These are phyloP conservation scores for Debaryomyces fabryi DNA, from an alignment of 1,139 yeast species.

Conservation along the genomic window DNA sequence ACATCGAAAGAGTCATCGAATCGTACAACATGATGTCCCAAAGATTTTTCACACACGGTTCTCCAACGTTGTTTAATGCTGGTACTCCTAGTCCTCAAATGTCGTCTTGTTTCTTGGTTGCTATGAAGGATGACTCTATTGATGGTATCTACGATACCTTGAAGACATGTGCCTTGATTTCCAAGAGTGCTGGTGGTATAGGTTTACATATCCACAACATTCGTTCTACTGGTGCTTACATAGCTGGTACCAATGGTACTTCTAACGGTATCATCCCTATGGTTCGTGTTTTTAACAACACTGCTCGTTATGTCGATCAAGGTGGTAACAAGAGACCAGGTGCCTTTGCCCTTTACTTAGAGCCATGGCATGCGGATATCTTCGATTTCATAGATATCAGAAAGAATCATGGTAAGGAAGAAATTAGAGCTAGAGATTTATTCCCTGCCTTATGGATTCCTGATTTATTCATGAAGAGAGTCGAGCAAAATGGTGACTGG, in stretches of 20 bases:
- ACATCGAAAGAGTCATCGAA: conserved; percentile 71
- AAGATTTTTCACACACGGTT: conserved; percentile 84
- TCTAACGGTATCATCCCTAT: conserved; percentile 62
- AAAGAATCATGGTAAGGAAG: conserved; percentile 62
- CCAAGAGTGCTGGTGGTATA: conserved; percentile 62
- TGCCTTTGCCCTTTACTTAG: conserved; percentile 61
- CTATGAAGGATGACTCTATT: conserved; percentile 60
- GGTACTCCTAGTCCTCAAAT: conserved; percentile 87
- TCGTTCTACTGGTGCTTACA: conserved; percentile 52
- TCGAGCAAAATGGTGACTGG: conserved; percentile 53
- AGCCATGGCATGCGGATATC: conserved; percentile 64
- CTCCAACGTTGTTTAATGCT: conserved; percentile 88
- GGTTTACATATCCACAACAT: conserved; percentile 60
- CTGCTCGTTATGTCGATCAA: conserved; percentile 64
- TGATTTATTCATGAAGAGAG: conserved; percentile 59
- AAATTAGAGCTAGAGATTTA: conserved; percentile 56
- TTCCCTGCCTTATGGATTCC: conserved; percentile 64
- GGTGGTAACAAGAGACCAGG: conserved; percentile 68
- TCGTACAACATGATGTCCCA: conserved; percentile 84
- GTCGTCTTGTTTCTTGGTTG: conserved; percentile 59
- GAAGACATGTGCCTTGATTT: conserved; percentile 56
- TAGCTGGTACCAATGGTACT: conserved; percentile 56
- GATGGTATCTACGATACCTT: conserved; percentile 61
- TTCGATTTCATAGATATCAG: conserved; percentile 54
- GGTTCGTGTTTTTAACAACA: conserved; percentile 60